phyloP scores from a whole-genome alignment of 2,329 filamentous ascomycete genomes.

The Sclerotinia sclerotiorum region DNA sequence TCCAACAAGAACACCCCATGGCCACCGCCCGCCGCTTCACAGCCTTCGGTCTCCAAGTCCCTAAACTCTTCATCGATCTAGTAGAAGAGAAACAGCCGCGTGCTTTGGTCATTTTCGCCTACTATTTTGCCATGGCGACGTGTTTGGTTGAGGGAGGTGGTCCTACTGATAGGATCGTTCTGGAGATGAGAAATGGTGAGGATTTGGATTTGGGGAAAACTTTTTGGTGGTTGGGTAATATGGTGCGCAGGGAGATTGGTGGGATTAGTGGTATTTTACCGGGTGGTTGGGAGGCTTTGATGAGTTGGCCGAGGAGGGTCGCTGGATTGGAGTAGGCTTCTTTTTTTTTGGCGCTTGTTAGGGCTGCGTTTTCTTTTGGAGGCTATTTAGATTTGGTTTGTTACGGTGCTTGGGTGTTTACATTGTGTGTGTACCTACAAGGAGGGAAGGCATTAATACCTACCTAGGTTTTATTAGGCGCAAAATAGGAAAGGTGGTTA shows the following conservation, averaged over 20 bases:
- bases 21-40: slow-evolving; percentile 24
- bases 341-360: not conserved
- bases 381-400: not conserved
- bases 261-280: slow-evolving; percentile 14
- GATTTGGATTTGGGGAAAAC: slow-evolving; percentile 5
- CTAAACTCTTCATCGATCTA: slow-evolving; percentile 27
- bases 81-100: slow-evolving; percentile 26
- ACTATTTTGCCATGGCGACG: slow-evolving; percentile 39
- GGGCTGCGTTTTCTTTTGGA: not conserved
- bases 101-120: slow-evolving; percentile 33
- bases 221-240: slow-evolving; percentile 22
- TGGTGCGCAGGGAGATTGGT: slow-evolving; percentile 11
- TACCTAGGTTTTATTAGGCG: too few relatives aligned
- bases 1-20: slow-evolving; percentile 18
- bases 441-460: too few relatives aligned
- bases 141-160: slow-evolving; percentile 2
- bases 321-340: slow-evolving; percentile 2
- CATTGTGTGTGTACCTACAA: too few relatives aligned
- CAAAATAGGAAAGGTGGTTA: not conserved
- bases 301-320: slow-evolving; percentile 15
- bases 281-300: slow-evolving; percentile 1
- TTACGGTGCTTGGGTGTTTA: not conserved
- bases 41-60: slow-evolving; percentile 26
- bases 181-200: slow-evolving; percentile 14
- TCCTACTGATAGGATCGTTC: not conserved